Evolutionary conservation across 192 early-diverging fungal species (phyloP).

Genomic region (Linnemannia elongata): DNA sequence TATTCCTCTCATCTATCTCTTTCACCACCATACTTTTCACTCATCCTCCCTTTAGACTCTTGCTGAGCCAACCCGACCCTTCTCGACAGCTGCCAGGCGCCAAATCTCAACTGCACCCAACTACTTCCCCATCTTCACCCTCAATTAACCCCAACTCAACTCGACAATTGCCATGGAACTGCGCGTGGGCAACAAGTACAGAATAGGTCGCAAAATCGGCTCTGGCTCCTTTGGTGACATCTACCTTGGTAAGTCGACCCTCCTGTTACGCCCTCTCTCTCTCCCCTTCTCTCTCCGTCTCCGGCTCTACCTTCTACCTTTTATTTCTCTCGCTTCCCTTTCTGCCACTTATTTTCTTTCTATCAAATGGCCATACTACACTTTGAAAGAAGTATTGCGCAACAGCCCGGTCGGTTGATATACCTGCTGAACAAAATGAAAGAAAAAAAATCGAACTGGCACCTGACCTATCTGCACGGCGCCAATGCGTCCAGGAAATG

Average conservation of each 20-base stretch:
- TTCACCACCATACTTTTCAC: not conserved
- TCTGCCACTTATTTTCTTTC: not conserved
- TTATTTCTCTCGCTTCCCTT: not conserved
- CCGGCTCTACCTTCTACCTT: not conserved
- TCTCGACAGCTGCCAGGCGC: slow-evolving; percentile 5
- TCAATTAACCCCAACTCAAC: not conserved
- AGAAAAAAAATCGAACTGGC: not conserved
- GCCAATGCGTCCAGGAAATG: not conserved
- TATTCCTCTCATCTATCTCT: not conserved
- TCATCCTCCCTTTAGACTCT: not conserved
- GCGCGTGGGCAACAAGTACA: slow-evolving; percentile 94
- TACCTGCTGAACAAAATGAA: not conserved
- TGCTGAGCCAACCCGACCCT: not conserved
- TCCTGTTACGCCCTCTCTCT: not conserved
- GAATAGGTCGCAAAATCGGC: slow-evolving; percentile 96
- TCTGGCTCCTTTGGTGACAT: slow-evolving; percentile 98
- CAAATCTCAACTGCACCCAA: not conserved
- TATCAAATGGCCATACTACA: not conserved
- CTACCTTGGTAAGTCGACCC: slow-evolving; percentile 81
- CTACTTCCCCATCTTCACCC: not conserved
- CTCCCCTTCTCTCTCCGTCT: not conserved
- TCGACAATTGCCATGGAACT: slow-evolving; percentile 73
- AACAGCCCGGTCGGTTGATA: not conserved
- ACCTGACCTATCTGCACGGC: slow-evolving; percentile 4
- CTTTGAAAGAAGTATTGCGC: not conserved